phyloP scores from a whole-genome alignment of 106 monocot species.

The Dendrobium catenatum region DNA sequence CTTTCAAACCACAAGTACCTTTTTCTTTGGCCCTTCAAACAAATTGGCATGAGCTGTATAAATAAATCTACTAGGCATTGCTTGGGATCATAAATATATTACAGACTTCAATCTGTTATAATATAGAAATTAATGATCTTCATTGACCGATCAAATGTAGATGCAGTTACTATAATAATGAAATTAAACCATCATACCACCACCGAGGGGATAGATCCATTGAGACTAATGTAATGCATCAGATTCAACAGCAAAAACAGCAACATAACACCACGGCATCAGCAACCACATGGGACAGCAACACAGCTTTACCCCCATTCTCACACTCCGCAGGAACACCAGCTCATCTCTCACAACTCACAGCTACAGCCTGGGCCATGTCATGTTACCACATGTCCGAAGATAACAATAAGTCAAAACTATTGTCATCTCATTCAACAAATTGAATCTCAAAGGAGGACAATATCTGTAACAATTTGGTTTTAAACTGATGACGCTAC shows the following conservation, averaged over 20 bases:
- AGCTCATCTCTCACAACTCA: constrained; percentile 5
- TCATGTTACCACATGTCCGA: constrained; percentile 8
- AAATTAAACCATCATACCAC: constrained; percentile 3
- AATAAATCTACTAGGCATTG: neutral
- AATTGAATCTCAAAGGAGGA: neutral
- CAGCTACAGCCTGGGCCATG: constrained; percentile 9
- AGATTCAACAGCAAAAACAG: constrained; percentile 6
- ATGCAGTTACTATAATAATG: neutral
- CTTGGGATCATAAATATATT: neutral
- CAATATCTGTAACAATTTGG: neutral
- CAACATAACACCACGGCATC: constrained; percentile 2
- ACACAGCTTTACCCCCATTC: neutral
- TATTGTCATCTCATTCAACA: neutral
- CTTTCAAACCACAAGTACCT: neutral
- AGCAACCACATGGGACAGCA: constrained; percentile 4
- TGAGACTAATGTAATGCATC: neutral
- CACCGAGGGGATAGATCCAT: neutral
- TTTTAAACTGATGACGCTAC: neutral
- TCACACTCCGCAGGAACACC: neutral
- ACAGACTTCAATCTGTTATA: neutral
- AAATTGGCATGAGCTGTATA: neutral
- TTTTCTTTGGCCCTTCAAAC: neutral
- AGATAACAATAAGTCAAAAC: constrained; percentile 6
- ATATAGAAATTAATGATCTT: neutral
- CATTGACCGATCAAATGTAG: neutral